phyloP scores from a whole-genome alignment of 2,329 filamentous ascomycete genomes.

The Hymenoscyphus repandus region DNA sequence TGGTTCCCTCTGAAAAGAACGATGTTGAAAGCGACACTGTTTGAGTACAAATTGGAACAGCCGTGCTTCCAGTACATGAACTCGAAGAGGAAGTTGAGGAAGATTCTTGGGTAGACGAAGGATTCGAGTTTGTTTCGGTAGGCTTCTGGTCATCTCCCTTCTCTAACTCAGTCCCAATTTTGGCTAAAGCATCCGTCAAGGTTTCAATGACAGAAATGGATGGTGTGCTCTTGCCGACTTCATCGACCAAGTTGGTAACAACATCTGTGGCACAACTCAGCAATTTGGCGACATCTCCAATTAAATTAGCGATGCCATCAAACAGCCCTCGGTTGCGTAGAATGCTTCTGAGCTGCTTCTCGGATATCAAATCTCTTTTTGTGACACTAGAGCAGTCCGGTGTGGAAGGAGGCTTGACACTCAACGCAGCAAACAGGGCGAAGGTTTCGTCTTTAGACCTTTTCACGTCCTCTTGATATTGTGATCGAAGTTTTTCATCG shows the following conservation, averaged over 20 bases:
- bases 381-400: conserved; percentile 1
- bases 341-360: conserved; percentile 5
- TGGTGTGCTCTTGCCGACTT: conserved; percentile 1
- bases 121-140: background rate
- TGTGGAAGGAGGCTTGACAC: background rate
- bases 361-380: conserved; percentile 6
- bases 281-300: conserved; percentile 8
- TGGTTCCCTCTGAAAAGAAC: background rate
- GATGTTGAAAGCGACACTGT: conserved; percentile 5
- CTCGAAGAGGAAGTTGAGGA: background rate
- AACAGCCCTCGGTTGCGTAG: conserved; percentile 7
- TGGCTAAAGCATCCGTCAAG: conserved; percentile 10
- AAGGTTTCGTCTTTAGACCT: conserved; percentile 1
- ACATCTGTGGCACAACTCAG: conserved; percentile 8
- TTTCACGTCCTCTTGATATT: conserved; percentile 4
- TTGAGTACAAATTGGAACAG: conserved; percentile 4
- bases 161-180: conserved; percentile 2
- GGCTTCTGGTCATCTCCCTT: conserved; percentile 3
- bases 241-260: conserved; percentile 7
- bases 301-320: background rate
- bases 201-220: background rate
- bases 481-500: conserved; percentile 1
- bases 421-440: background rate
- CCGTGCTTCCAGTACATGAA: conserved; percentile 4
- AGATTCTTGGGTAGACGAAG: conserved; percentile 1